Percentiles rank a stretch among this genome's conserved stretches.
Conservation (phyloP, 2,329 filamentous ascomycete genomes). For the Raffaelea albimanens region DNA sequence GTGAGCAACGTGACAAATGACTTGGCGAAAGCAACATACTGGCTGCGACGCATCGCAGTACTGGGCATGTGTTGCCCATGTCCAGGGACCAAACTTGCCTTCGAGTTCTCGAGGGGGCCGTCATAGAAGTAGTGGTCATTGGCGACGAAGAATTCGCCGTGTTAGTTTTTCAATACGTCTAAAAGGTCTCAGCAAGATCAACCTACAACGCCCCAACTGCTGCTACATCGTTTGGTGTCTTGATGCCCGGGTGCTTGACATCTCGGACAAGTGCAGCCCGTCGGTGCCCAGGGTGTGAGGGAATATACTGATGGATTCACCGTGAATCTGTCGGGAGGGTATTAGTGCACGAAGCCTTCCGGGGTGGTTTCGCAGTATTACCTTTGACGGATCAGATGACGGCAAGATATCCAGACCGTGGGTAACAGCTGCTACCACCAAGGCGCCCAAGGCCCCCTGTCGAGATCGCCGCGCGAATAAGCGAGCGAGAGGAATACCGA, state of each 20-base stretch:
- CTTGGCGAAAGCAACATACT: not conserved
- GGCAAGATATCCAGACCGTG: too few species aligned
- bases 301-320: conserved; percentile 1
- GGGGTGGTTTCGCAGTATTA: too few species aligned
- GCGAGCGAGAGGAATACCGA: not conserved
- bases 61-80: conserved; percentile 4
- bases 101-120: not conserved
- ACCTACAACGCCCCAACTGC: not conserved
- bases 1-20: not conserved
- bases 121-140: conserved; percentile 6
- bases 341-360: too few species aligned
- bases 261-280: not conserved
- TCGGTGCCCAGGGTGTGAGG: not conserved
- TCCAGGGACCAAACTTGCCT: conserved; percentile 2
- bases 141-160: conserved; percentile 2
- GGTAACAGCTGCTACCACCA: too few species aligned
- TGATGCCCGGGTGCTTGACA: conserved; percentile 1
- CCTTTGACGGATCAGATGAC: too few species aligned
- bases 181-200: too few species aligned
- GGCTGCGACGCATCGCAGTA: conserved; percentile 1
- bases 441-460: too few species aligned
- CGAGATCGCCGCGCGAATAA: too few species aligned
- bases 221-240: conserved; percentile 1
- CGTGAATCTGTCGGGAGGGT: too few species aligned
- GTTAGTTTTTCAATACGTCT: too few species aligned